Percentiles rank a stretch among this genome's conserved stretches.
These are phyloP conservation scores for Proliferodiscus dingleyae DNA, from an alignment of 2,329 filamentous ascomycete species.

Conservation along the genomic window DNA sequence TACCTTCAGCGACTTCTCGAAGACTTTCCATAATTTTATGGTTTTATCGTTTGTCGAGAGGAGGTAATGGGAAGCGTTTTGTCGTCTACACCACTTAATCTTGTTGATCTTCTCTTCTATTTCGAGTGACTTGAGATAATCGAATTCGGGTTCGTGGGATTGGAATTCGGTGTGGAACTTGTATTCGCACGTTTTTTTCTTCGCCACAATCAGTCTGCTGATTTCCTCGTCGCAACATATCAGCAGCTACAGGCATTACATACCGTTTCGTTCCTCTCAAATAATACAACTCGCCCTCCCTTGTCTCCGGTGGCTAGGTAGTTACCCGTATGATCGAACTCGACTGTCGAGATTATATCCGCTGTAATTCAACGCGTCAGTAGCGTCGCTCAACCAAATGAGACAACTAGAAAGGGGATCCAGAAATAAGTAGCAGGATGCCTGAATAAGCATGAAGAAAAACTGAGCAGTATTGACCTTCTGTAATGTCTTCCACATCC, in stretches of 20 bases:
- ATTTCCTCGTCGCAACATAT: background rate
- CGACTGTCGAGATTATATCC: constrained; percentile 87
- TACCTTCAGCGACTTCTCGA: constrained; percentile 98
- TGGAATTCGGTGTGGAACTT: constrained; percentile 99
- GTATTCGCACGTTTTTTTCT: constrained; percentile 99
- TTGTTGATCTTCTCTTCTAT: constrained; percentile 99
- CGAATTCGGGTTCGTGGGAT: constrained; percentile 98
- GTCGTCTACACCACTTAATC: constrained; percentile 98
- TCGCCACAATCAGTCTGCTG: constrained; percentile 32
- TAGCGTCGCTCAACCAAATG: no score
- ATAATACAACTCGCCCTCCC: constrained; percentile 77
- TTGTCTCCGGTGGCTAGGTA: constrained; percentile 89
- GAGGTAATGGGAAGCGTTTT: constrained; percentile 97
- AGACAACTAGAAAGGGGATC: no score
- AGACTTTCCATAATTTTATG: constrained; percentile 99
- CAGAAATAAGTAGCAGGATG: background rate
- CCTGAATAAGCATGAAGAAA: background rate
- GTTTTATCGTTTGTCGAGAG: constrained; percentile 99
- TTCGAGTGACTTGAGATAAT: constrained; percentile 97
- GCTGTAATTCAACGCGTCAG: constrained; percentile 42
- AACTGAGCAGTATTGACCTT: constrained; percentile 33
- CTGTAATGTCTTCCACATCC: constrained; percentile 68
- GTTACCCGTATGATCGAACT: constrained; percentile 86
- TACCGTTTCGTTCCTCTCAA: constrained; percentile 94
- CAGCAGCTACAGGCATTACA: constrained; percentile 16